These are phyloP conservation scores for Fusarium haematococcum DNA, from an alignment of 2,329 filamentous ascomycete species.

Conservation along the genomic window DNA sequence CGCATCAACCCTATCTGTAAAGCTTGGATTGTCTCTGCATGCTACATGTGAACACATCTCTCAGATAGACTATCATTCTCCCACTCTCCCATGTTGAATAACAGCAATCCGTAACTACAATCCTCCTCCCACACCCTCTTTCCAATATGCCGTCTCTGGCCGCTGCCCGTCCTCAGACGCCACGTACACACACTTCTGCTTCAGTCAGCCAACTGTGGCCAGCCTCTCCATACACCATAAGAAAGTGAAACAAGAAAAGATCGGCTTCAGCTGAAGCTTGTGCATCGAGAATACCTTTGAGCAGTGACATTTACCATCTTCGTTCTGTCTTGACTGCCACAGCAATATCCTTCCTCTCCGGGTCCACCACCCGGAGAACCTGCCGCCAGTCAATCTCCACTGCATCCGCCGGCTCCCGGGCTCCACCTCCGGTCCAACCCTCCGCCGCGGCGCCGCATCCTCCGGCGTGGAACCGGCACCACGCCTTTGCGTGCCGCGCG, in stretches of 20 bases:
- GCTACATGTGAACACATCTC: background rate
- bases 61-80: background rate
- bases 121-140: constrained; percentile 29
- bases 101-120: background rate
- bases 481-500: constrained; percentile 50
- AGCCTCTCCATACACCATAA: constrained; percentile 14
- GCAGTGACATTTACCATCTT: constrained; percentile 19
- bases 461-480: constrained; percentile 57
- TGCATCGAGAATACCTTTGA: background rate
- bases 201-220: background rate
- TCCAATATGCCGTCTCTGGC: constrained; percentile 31
- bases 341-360: constrained; percentile 44
- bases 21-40: background rate
- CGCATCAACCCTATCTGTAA: background rate
- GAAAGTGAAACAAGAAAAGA: constrained; percentile 2
- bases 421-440: constrained; percentile 9
- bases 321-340: constrained; percentile 30
- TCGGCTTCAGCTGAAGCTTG: background rate
- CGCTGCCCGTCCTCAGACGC: constrained; percentile 11
- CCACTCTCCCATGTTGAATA: background rate
- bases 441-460: constrained; percentile 26
- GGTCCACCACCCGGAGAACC: constrained; percentile 47
- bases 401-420: constrained; percentile 7
- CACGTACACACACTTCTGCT: constrained; percentile 28
- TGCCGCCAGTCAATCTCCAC: constrained; percentile 48